Base-by-base conservation (phyloP, 2,329 filamentous ascomycete species). In the Monilinia laxa region DNA sequence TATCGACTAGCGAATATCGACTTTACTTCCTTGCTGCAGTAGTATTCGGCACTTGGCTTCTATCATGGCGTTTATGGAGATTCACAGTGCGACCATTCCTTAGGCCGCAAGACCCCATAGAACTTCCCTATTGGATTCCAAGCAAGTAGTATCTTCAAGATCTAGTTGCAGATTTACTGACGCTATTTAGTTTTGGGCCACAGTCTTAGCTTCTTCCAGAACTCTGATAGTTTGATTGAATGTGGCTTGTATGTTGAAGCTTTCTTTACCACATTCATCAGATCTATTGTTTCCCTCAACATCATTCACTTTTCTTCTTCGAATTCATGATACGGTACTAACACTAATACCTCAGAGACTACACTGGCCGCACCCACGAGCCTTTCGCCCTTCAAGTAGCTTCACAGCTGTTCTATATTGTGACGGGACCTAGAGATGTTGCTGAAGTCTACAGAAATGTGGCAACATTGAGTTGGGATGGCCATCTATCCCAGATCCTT, bases 121-220 rank as follows among this genome's bases (percentile, higher is more conserved):
- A 35, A 35, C 31, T 35, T 35, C 31, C 31, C 7, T 35, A 35
- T 35, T 35, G 31, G 31, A 35, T 35, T 35, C 31, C 31, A 35
- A 6, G 31, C 7, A 35, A 35, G 31, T 35, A 35, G 31, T 35
- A 35, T 35, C 31, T 35, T 35, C 31, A 35, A 35, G 31, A 35
- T 9, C 31, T 35, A 5, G 31, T 35, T 35, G 31, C 31, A 35
- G 80, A 4, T 54, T 31, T 35, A 47, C 25, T 64, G 25, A 57
- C 20, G 6, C 25, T 20, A 64, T 14, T 5, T 57, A 56, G 52
- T 51, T 38, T 23, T 51, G 11, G 62, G 49, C 18, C 42, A 57
- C 20, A 47, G 35, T 38, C n/a, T 57, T 23, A 56, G 53, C 38
- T 55, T 64, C 62, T 64, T 51, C n/a, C 51, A n/a, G 4, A 47